Conservation (phyloP, 2,329 filamentous ascomycete genomes). For the Dactylellina parvicollis region DNA sequence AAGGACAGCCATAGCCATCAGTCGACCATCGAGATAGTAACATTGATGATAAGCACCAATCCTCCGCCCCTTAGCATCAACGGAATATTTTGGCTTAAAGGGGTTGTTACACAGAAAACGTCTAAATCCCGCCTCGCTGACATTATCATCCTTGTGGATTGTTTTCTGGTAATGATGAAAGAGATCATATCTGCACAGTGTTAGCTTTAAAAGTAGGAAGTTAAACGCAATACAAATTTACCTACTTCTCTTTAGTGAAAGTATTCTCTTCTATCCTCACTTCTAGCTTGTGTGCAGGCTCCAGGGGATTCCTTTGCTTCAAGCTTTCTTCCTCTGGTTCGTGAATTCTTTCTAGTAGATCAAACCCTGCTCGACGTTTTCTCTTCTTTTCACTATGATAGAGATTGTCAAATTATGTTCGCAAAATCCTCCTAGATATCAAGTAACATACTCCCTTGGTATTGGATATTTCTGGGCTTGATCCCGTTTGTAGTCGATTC, state of each 20-base stretch:
- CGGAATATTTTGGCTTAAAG: conserved; percentile 62
- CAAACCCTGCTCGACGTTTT: conserved; percentile 73
- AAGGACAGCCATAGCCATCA: conserved; percentile 79
- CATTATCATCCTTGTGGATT: conserved; percentile 76
- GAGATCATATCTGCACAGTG: conserved; percentile 62
- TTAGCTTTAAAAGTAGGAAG: background rate
- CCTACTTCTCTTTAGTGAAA: conserved; percentile 80
- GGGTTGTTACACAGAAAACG: conserved; percentile 80
- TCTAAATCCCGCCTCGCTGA: conserved; percentile 71
- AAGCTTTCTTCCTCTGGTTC: conserved; percentile 69
- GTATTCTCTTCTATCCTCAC: conserved; percentile 76
- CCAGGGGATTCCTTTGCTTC: conserved; percentile 68
- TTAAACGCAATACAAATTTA: background rate
- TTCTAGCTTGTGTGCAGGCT: conserved; percentile 73
- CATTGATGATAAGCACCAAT: conserved; percentile 84
- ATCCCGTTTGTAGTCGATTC: conserved; percentile 73
- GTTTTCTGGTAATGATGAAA: conserved; percentile 79
- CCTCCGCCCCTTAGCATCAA: conserved; percentile 67
- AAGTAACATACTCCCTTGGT: conserved; percentile 70
- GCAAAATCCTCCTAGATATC: no score
- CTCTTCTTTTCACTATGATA: conserved; percentile 66
- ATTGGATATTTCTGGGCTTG: conserved; percentile 73
- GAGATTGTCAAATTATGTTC: conserved; percentile 8
- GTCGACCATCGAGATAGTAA: conserved; percentile 78
- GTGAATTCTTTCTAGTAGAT: conserved; percentile 74